Evolutionary conservation across 208 protist genomes (phyloP).

Genomic region (Leishmania turanica): DNA sequence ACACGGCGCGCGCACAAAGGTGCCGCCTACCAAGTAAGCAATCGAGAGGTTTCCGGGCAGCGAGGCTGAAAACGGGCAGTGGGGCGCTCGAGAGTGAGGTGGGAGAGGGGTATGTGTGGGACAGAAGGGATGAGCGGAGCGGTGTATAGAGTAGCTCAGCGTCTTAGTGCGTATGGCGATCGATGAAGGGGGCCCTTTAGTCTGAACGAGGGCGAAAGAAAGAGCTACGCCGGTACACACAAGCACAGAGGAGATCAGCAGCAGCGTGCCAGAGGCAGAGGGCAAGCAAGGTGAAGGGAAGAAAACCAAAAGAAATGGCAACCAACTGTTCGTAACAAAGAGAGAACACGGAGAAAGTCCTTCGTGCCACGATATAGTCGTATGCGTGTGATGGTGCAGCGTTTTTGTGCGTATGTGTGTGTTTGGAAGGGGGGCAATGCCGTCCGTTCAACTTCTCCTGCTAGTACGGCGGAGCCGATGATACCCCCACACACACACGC

Average conservation of each 20-base stretch:
- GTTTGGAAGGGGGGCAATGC: neutral
- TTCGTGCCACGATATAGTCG: neutral
- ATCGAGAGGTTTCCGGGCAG: neutral
- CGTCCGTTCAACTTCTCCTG: neutral
- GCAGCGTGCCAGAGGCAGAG: neutral
- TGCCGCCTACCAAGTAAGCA: neutral
- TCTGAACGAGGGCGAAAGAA: too few relatives aligned
- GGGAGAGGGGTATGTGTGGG: neutral
- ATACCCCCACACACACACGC: neutral
- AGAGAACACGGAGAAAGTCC: neutral
- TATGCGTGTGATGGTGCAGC: neutral
- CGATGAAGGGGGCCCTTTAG: neutral
- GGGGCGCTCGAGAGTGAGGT: neutral
- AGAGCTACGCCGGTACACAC: neutral
- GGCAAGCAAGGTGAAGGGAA: slow-evolving; percentile 7
- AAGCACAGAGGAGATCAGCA: neutral
- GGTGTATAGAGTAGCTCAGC: neutral
- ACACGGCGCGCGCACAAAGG: neutral
- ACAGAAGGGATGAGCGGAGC: neutral
- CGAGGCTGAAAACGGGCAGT: neutral
- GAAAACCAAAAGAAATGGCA: neutral
- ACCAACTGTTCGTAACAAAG: neutral
- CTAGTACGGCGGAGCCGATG: neutral
- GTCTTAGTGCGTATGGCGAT: neutral
- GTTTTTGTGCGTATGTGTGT: neutral